Percentiles rank a stretch among this genome's conserved stretches.
Evolutionary conservation across 345 rosid genomes (phyloP).

Genomic region (Acer campestre): DNA sequence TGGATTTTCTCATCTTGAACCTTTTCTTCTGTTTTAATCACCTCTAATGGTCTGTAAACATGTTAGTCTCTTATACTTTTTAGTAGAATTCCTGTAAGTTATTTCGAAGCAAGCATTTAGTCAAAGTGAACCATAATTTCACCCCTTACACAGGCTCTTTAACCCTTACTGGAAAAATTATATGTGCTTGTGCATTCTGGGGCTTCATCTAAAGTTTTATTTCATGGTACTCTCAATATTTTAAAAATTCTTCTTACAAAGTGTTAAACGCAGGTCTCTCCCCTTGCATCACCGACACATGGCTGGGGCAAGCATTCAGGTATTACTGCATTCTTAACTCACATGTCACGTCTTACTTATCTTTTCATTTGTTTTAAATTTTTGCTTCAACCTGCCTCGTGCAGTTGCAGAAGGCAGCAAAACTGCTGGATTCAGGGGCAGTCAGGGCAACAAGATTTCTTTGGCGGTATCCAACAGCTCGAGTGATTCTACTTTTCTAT

Average conservation of each 20-base stretch:
- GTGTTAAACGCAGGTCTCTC: constrained; percentile 70
- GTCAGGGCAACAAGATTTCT: constrained; percentile 96
- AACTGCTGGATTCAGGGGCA: constrained; percentile 86
- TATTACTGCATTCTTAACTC: constrained; percentile 27
- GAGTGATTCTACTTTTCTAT: constrained; percentile 75
- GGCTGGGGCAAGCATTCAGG: constrained; percentile 82
- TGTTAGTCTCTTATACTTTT: neutral
- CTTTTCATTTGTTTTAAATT: constrained; percentile 12
- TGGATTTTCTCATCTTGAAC: neutral
- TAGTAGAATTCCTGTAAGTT: neutral
- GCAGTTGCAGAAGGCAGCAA: constrained; percentile 95
- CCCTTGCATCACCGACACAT: constrained; percentile 89
- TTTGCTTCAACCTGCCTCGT: constrained; percentile 22
- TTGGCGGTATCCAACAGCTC: constrained; percentile 96
- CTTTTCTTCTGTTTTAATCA: neutral
- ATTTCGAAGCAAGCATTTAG: neutral
- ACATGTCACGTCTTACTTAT: neutral
- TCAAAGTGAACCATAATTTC: neutral
- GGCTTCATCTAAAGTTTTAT: neutral
- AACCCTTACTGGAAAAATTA: neutral
- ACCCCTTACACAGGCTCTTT: neutral
- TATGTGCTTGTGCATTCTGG: no score
- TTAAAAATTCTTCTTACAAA: constrained; percentile 20
- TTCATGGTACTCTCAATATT: neutral
- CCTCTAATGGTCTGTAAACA: neutral